phyloP scores from a whole-genome alignment of 192 early-diverging fungal genomes.

The Mortierella alpina region DNA sequence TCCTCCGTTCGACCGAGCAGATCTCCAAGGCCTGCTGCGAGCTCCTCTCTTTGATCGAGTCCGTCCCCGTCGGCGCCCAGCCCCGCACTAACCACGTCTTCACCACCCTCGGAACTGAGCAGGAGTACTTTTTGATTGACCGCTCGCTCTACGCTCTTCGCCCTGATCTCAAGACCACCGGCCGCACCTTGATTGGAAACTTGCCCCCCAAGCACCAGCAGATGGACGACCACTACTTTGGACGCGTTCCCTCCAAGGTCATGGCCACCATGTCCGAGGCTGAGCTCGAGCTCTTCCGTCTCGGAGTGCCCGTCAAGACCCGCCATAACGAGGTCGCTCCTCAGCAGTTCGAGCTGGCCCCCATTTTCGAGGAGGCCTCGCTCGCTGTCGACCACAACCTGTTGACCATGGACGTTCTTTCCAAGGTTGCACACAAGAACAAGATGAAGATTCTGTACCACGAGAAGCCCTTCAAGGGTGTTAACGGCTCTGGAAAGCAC shows the following conservation, averaged over 20 bases:
- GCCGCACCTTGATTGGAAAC: constrained; percentile 92
- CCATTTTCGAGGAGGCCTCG: constrained; percentile 97
- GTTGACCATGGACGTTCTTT: constrained; percentile 96
- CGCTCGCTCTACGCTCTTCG: constrained; percentile 92
- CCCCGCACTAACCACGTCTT: constrained; percentile 82
- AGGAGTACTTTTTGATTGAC: constrained; percentile 99
- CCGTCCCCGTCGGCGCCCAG: constrained; percentile 59
- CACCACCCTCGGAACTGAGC: constrained; percentile 96
- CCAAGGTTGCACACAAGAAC: constrained; percentile 97
- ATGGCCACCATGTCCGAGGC: constrained; percentile 91
- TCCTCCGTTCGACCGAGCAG: constrained; percentile 91
- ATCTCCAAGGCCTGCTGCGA: constrained; percentile 84
- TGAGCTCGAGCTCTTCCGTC: constrained; percentile 92
- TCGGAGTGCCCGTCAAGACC: constrained; percentile 99
- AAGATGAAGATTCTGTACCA: constrained; percentile 97
- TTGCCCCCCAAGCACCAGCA: constrained; percentile 99
- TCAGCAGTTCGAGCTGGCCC: constrained; percentile 97
- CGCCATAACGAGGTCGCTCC: constrained; percentile 99
- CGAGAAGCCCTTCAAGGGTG: constrained; percentile 99
- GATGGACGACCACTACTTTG: constrained; percentile 99
- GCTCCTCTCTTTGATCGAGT: constrained; percentile 82
- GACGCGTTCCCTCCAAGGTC: constrained; percentile 93
- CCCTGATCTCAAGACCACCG: constrained; percentile 96
- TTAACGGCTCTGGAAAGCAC: constrained; percentile 99
- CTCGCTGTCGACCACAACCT: constrained; percentile 99